Base-by-base conservation (phyloP, 2,329 filamentous ascomycete species). In the Aspergillus quadricinctus region DNA sequence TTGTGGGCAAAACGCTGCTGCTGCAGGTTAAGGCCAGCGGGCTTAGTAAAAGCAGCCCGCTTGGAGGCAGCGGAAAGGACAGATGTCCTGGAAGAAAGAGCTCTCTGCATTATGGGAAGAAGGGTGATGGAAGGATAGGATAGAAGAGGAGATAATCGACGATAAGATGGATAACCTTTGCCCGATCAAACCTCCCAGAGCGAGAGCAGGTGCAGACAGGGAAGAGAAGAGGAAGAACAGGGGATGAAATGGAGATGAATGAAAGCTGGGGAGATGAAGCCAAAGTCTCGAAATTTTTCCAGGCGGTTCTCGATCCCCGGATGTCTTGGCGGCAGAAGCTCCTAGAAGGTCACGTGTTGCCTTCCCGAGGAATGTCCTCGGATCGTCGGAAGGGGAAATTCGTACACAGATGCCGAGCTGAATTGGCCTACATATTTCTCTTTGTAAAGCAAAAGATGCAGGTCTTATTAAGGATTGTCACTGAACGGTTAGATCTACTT, bases 1-100 rank as follows among this genome's bases (percentile, higher is more conserved):
- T 97, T 97, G 85, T 97, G 93, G 66, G 93, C 91, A 76, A 96
- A 99, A 75, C 94, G 86, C 77, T 96, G 86, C 81, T 97, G 93
- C 78, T 96, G 91, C 68, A 90, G 81, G 75, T 79, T 84, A 69
- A 90, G 77, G 68, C 84, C 83, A 70, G 83, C 77, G 70, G 86
- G 80, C 69, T 87, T 85, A 68, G 80, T 78, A 66, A 86, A 79
- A 60, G 80, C 77, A 75, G 83, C 83, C 74, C 70, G 81, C 75
- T 69, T 77, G 65, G 79, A 76, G 64, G 81, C 78, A 69, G 78
- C 78, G 61, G 88, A 88, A 69, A 93, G 86, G 81, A 88, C 86
- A 67, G 91, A 89, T 74, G 90, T 87, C 81, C 91, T 83, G 71
- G 89, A 90, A 75, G 89, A 86, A 74, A 99, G 84, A 80, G 92